Conservation (phyloP, 2,329 filamentous ascomycete genomes). For the Tolypocladium pustulatum region DNA sequence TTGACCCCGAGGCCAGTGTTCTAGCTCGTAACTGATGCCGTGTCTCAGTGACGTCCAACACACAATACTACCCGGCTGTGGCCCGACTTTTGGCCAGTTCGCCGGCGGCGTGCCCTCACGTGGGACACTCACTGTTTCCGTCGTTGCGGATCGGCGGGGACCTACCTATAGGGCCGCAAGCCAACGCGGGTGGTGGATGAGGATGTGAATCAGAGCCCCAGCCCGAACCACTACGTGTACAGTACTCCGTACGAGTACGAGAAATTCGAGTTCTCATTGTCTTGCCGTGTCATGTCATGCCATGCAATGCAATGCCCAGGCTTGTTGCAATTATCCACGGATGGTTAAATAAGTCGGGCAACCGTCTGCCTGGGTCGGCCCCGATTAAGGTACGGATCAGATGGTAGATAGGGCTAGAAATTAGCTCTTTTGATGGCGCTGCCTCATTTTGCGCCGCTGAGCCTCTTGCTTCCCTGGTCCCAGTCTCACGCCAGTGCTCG, state of each 20-base stretch:
- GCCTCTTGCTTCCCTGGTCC: neutral
- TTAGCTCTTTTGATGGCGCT: neutral
- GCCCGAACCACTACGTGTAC: neutral
- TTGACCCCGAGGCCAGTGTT: neutral
- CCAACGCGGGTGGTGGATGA: neutral
- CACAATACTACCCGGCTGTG: neutral
- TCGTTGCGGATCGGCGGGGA: neutral
- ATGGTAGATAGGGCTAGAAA: neutral
- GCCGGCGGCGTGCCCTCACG: neutral
- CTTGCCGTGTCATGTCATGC: neutral
- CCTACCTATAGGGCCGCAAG: too few species aligned
- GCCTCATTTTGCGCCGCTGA: neutral
- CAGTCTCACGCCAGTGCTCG: neutral
- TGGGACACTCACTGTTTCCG: too few species aligned
- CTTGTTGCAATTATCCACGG: neutral
- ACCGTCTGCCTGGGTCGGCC: neutral
- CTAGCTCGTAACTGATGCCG: neutral
- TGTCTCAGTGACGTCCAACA: neutral
- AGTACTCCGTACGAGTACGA: neutral
- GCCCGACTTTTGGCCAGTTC: neutral
- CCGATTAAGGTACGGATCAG: neutral
- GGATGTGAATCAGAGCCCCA: neutral
- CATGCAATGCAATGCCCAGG: neutral
- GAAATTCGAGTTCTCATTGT: neutral
- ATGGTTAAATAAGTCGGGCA: neutral